Base-by-base conservation (phyloP, 2,329 filamentous ascomycete genomes). In the Fusarium brachygibbosum region DNA sequence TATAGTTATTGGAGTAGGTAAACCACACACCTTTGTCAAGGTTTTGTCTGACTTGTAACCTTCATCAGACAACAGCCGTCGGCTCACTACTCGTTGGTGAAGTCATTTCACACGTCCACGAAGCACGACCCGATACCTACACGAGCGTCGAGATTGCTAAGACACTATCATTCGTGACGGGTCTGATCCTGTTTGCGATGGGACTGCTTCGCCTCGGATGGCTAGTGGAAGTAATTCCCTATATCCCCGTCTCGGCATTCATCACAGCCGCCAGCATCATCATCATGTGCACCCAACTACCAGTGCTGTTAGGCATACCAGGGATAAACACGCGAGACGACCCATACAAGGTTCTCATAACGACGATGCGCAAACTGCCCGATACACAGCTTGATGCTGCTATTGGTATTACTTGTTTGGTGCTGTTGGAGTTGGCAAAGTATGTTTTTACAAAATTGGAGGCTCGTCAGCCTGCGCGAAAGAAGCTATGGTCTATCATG, bases 401-500 rank as follows among this genome's bases (percentile, higher is more conserved):
- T 5, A 88, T 94, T 76, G 92, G 92, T 11, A 78, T 94, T 7
- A 88, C 87, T 2, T 89, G 90, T 2, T 81, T 93, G 41, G 80
- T 86, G 9, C 81, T 92, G 75, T 84, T 94, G 1, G 61, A 64
- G 3, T 93, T 92, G 73, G 75, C 71, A 85, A 91, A 6, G 85
- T 78, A 32, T 46, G 80, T 81, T 45, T 93, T 91, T 80, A 85
- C 83, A 50, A 84, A 79, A 55, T 84, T 89, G 76, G 90, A 89
- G 19, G 85, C 82, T 74, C 87, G 85, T 62, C 83, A 89, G 56
- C 91, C 92, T 0, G 76, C 81, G 8, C 83, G 82, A 48, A 85
- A 86, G 61, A 91, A 91, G 77, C 74, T 87, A 7, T 93, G 89
- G 85, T 92, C 93, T 74, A 93, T 93, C 77, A 76, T 88, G 35